phyloP scores from a whole-genome alignment of 805 yeast species.

The Hanseniaspora occidentalis region DNA sequence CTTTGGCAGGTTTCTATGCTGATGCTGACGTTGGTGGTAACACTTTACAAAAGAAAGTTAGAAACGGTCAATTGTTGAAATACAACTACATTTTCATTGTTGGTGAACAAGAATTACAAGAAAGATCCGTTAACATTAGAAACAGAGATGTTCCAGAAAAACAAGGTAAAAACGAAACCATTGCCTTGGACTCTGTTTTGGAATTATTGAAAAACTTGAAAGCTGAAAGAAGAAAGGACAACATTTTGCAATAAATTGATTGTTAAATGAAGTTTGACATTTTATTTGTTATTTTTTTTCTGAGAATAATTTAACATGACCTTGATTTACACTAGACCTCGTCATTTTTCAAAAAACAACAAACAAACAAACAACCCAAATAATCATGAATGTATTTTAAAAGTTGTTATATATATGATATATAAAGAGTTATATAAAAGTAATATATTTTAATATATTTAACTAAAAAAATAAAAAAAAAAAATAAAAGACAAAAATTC shows the following conservation, averaged over 20 bases:
- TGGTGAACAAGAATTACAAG: constrained; percentile 84
- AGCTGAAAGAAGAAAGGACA: constrained; percentile 64
- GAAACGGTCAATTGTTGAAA: constrained; percentile 89
- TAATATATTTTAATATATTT: too few relatives aligned
- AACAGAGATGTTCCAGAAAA: constrained; percentile 88
- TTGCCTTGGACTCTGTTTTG: constrained; percentile 59
- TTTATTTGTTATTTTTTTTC: too few relatives aligned
- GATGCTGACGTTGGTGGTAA: constrained; percentile 92
- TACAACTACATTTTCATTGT: constrained; percentile 94
- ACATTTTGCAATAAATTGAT: constrained; percentile 26
- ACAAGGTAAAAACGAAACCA: constrained; percentile 86
- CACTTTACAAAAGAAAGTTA: constrained; percentile 95
- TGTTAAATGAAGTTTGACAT: too few relatives aligned
- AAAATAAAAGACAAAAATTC: too few relatives aligned
- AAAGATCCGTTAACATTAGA: constrained; percentile 81
- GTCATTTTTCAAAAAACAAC: too few relatives aligned
- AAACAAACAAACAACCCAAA: too few relatives aligned
- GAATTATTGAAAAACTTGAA: constrained; percentile 54
- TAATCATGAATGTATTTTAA: too few relatives aligned
- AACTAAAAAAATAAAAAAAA: too few relatives aligned
- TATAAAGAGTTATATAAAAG: too few relatives aligned
- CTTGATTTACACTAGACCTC: too few relatives aligned
- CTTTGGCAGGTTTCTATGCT: constrained; percentile 71
- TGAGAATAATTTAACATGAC: too few relatives aligned
- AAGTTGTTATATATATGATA: too few relatives aligned